Evolutionary conservation across 495 filamentous ascomycete species (phyloP), one percentile per base, ranked within the genome.

Genomic region (Tuber borchii): DNA sequence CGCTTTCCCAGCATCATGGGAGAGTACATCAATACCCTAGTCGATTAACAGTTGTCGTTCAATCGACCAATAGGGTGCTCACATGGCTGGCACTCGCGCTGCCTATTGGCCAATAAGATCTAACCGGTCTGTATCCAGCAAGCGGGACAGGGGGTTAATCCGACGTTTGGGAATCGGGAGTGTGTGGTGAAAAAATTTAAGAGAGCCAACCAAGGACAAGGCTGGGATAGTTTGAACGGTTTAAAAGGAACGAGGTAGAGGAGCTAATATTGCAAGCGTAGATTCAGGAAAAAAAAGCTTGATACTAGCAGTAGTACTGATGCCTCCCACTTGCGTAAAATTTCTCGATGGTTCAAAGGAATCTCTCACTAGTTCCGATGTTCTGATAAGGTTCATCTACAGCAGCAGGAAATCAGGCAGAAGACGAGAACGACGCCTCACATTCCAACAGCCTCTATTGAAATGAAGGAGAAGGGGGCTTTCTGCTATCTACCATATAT

Each of bases 401-500:
- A 26, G 26, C 4, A 65, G 31, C 4, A 34, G 14, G 12, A 34
- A 2, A 14, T 34, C 26, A 4, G 8, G 56, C 17, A 65, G 26
- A 34, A 65, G 26, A 19, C 26, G 4, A 34, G 56, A 17, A 16
- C 26, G 26, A 34, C 56, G 14, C 17, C 26, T 65, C 56, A 34
- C 56, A 34, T 65, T 34, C 31, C 56, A 65, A 34, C 14, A 65
- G 56, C 19, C 14, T 31, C 26, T 16, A 26, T 31, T 34, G 17
- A 34, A 65, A 65, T 65, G 26, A 65, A 65, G 56, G 56, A 65
- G 56, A 65, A 12, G 14, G 56, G 56, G 56, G 56, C 56, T 65
- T 65, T 26, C 56, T 34, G 4, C 56, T 65, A 31, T 34, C 12
- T 26, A 31, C 16, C 14, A 65, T 34, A 14, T 10, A 34, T 34